These are phyloP conservation scores for Coprinopsis sp. DNA, from an alignment of 768 basidiomycete genomes.

Conservation along the genomic window DNA sequence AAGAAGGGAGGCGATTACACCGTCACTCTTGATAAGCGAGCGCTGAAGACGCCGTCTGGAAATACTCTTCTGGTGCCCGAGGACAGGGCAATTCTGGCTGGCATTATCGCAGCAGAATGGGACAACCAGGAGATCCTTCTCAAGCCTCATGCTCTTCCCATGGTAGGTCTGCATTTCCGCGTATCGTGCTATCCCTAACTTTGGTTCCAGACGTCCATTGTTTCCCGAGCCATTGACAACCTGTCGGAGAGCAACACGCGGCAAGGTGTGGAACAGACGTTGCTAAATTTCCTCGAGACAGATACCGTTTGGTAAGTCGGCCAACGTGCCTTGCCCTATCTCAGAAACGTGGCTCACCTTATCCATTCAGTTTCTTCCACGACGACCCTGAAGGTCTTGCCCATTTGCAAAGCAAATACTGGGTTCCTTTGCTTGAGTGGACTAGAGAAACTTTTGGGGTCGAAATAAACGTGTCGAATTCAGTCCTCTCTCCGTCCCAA, in stretches of 20 bases:
- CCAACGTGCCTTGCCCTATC: not conserved
- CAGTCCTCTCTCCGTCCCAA: slow-evolving; percentile 68
- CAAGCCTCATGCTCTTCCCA: slow-evolving; percentile 87
- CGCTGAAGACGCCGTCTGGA: slow-evolving; percentile 88
- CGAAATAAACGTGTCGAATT: slow-evolving; percentile 63
- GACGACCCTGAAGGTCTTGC: slow-evolving; percentile 73
- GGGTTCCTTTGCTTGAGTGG: slow-evolving; percentile 88
- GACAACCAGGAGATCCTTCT: slow-evolving; percentile 83
- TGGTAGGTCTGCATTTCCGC: slow-evolving; percentile 57
- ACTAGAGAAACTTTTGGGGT: slow-evolving; percentile 59
- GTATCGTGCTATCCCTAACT: not conserved
- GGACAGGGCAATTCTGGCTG: slow-evolving; percentile 67
- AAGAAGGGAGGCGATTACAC: slow-evolving; percentile 45
- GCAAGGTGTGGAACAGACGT: slow-evolving; percentile 55
- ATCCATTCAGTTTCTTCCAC: slow-evolving; percentile 66
- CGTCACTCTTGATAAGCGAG: slow-evolving; percentile 76
- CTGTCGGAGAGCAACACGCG: slow-evolving; percentile 54
- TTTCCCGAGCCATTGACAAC: slow-evolving; percentile 84
- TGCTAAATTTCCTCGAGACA: slow-evolving; percentile 87
- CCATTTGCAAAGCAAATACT: slow-evolving; percentile 72
- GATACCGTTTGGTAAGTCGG: slow-evolving; percentile 80
- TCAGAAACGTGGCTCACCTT: slow-evolving; percentile 1
- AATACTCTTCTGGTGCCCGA: slow-evolving; percentile 66
- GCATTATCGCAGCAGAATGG: slow-evolving; percentile 94
- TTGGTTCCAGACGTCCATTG: slow-evolving; percentile 72